phyloP scores from a whole-genome alignment of 257 asterid species.

The Solanum neorickii region DNA sequence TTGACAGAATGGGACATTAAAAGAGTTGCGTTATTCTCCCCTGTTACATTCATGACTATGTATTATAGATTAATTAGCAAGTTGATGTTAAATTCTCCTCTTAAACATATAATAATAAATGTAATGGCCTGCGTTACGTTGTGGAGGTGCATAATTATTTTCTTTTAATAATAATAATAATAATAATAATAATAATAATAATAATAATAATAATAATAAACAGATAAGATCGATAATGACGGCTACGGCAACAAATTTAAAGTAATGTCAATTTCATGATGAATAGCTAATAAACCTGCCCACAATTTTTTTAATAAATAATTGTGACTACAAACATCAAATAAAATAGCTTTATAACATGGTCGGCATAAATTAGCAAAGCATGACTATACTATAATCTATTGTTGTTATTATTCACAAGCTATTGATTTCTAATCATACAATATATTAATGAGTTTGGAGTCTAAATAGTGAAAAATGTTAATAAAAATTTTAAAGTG shows the following conservation, averaged over 20 bases:
- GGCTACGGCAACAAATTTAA: background rate
- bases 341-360: background rate
- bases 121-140: background rate
- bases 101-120: background rate
- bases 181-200: background rate
- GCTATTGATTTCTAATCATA: background rate
- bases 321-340: background rate
- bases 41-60: background rate
- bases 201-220: background rate
- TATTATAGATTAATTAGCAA: background rate
- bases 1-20: background rate
- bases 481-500: background rate
- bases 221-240: background rate
- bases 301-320: background rate
- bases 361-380: slow-evolving; percentile 38
- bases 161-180: background rate
- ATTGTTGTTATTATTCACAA: slow-evolving; percentile 1
- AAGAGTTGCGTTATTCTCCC: background rate
- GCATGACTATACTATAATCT: slow-evolving; percentile 18
- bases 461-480: too few relatives aligned
- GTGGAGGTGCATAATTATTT: background rate
- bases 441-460: background rate
- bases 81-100: background rate
- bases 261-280: slow-evolving; percentile 3
- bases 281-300: background rate